Conservation (phyloP, 2,329 filamentous ascomycete species). For the Elsinoe arachidis region DNA sequence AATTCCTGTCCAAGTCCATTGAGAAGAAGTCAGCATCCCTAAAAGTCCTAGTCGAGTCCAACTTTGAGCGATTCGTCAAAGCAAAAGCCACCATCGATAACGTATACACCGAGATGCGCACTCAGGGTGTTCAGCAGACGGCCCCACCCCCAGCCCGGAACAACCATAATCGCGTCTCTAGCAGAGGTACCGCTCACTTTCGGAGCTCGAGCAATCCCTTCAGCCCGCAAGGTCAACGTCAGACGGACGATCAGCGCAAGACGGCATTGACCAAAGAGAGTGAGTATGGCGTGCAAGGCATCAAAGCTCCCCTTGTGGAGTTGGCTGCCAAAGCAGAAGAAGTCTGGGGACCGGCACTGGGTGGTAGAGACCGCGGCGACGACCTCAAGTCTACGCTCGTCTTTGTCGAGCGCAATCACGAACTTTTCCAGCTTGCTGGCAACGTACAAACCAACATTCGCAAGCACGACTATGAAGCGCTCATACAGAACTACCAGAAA, state of each 20-base stretch:
- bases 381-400: conserved; percentile 69
- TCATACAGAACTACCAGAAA: conserved; percentile 77
- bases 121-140: conserved; percentile 52
- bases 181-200: conserved; percentile 47
- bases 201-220: conserved; percentile 28
- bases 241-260: conserved; percentile 57
- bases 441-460: conserved; percentile 77
- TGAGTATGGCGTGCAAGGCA: conserved; percentile 79
- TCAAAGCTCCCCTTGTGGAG: conserved; percentile 79
- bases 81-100: conserved; percentile 98
- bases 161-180: conserved; percentile 58
- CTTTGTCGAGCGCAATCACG: conserved; percentile 69
- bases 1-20: conserved; percentile 81
- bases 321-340: conserved; percentile 92
- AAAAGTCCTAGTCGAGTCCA: conserved; percentile 92
- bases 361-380: conserved; percentile 84
- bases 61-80: conserved; percentile 95
- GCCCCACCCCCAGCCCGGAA: conserved; percentile 20
- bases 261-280: conserved; percentile 89
- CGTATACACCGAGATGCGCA: conserved; percentile 92
- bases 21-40: conserved; percentile 96
- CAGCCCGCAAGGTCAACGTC: conserved; percentile 29
- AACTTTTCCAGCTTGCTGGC: conserved; percentile 72
- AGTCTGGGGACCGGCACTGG: conserved; percentile 90
- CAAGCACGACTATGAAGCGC: conserved; percentile 77